phyloP scores from a whole-genome alignment of 139 green algal species.

The Pseudopediastrum boryanum region DNA sequence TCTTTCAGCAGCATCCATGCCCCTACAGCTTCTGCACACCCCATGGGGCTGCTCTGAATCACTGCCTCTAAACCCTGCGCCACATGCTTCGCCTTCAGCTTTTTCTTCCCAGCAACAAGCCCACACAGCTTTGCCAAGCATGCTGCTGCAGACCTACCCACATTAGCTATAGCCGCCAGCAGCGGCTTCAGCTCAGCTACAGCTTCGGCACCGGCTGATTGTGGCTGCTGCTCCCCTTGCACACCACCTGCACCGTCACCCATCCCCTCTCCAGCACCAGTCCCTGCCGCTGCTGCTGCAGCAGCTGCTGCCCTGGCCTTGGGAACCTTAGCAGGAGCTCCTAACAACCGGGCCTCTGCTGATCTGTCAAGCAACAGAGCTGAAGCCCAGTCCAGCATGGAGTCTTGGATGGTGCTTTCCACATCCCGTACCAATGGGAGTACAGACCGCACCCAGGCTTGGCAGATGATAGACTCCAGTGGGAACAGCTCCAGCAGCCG shows the following conservation, averaged over 20 bases:
- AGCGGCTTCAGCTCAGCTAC: slow-evolving; percentile 45
- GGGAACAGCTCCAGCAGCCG: slow-evolving; percentile 60
- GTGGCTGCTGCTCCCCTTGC: slow-evolving; percentile 16
- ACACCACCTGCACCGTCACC: not conserved
- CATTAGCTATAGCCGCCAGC: slow-evolving; percentile 53
- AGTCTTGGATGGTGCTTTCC: slow-evolving; percentile 56
- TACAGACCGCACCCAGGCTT: slow-evolving; percentile 63
- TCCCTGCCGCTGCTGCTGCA: slow-evolving; percentile 7
- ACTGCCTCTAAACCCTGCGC: slow-evolving; percentile 52
- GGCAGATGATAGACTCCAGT: slow-evolving; percentile 38
- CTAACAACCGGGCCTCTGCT: slow-evolving; percentile 16
- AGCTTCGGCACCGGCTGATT: slow-evolving; percentile 1
- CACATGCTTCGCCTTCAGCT: slow-evolving; percentile 35
- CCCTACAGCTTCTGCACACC: slow-evolving; percentile 38
- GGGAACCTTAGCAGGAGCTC: slow-evolving; percentile 33
- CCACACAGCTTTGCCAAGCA: slow-evolving; percentile 47
- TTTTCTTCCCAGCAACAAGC: slow-evolving; percentile 38
- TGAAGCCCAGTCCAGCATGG: slow-evolving; percentile 50
- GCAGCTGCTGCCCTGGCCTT: slow-evolving; percentile 24
- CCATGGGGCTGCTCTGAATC: slow-evolving; percentile 23
- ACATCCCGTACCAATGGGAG: slow-evolving; percentile 70
- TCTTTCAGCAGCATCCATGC: slow-evolving; percentile 70
- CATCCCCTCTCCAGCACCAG: not conserved
- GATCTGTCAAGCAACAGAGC: slow-evolving; percentile 53
- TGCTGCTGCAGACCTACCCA: slow-evolving; percentile 39